phyloP scores from a whole-genome alignment of 805 yeast genomes.

The Diddensiella transvaalensis region DNA sequence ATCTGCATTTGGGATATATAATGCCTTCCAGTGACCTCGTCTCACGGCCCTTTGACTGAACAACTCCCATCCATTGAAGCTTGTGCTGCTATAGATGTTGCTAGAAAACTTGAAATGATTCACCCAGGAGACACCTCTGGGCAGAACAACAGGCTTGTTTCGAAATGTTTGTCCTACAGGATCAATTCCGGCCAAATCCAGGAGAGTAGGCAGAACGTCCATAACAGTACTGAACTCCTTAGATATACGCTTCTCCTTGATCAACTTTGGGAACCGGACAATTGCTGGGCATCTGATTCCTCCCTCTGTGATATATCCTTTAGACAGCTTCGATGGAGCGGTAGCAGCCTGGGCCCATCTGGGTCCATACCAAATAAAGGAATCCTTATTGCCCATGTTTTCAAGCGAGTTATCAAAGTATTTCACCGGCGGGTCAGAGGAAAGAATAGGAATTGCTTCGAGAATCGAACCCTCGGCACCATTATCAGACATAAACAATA shows the following conservation, averaged over 20 bases:
- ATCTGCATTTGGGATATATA: slow-evolving; percentile 47
- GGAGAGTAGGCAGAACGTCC: slow-evolving; percentile 56
- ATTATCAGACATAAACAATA: slow-evolving; percentile 57
- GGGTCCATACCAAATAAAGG: slow-evolving; percentile 51
- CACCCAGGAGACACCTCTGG: slow-evolving; percentile 47
- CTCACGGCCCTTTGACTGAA: slow-evolving; percentile 53
- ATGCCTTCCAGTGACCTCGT: slow-evolving; percentile 45
- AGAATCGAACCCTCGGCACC: slow-evolving; percentile 61
- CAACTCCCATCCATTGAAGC: slow-evolving; percentile 50
- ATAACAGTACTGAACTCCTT: slow-evolving; percentile 50
- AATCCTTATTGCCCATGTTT: slow-evolving; percentile 46
- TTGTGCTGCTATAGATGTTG: slow-evolving; percentile 1
- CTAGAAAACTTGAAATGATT: slow-evolving; percentile 30
- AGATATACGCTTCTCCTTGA: slow-evolving; percentile 25
- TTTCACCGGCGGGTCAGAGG: slow-evolving; percentile 28
- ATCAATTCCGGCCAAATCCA: slow-evolving; percentile 46
- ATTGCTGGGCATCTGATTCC: slow-evolving; percentile 57
- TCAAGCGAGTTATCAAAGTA: slow-evolving; percentile 40
- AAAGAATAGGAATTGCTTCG: slow-evolving; percentile 49
- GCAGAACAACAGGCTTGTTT: slow-evolving; percentile 42
- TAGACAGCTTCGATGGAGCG: slow-evolving; percentile 52
- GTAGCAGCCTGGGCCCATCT: slow-evolving; percentile 66
- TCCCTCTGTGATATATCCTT: slow-evolving; percentile 57
- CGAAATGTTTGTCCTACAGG: slow-evolving; percentile 30
- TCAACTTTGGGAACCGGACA: slow-evolving; percentile 41